A percentile compares a stretch with the other conserved stretches of the same genome.
Conservation (phyloP, 768 basidiomycete genomes). For the Pleurotus salmoneostramineus region DNA sequence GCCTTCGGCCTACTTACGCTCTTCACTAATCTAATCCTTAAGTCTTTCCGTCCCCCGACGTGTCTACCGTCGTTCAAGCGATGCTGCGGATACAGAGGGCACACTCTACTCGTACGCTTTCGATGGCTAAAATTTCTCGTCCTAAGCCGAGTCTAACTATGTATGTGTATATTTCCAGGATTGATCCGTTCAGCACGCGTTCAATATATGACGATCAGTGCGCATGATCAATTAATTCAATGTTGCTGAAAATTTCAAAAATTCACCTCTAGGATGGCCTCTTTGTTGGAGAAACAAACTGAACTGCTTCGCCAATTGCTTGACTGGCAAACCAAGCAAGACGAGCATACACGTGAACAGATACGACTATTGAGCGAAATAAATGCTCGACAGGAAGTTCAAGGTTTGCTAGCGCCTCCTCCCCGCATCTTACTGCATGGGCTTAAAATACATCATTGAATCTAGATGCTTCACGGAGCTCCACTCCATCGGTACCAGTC, state of each 20-base stretch:
- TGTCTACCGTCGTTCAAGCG: not conserved
- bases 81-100: not conserved
- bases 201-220: conserved; percentile 1
- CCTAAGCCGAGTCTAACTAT: not conserved
- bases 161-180: not conserved
- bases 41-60: not conserved
- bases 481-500: conserved; percentile 9
- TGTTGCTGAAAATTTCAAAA: too few species aligned
- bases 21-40: too few species aligned
- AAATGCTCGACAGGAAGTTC: conserved; percentile 1
- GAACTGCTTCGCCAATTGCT: not conserved
- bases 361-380: conserved; percentile 5
- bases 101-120: not conserved
- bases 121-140: not conserved
- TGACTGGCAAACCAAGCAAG: conserved; percentile 1
- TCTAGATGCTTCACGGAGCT: not conserved
- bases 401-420: not conserved
- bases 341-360: conserved; percentile 2
- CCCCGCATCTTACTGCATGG: too few species aligned
- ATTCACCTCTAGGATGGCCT: not conserved
- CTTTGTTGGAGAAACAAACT: conserved; percentile 1
- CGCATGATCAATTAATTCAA: not conserved
- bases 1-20: too few species aligned
- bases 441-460: too few species aligned
- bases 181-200: not conserved